A percentile compares a stretch with the other conserved stretches of the same genome.
Conservation (phyloP, 768 basidiomycete species). For the Amyloporia xantha region DNA sequence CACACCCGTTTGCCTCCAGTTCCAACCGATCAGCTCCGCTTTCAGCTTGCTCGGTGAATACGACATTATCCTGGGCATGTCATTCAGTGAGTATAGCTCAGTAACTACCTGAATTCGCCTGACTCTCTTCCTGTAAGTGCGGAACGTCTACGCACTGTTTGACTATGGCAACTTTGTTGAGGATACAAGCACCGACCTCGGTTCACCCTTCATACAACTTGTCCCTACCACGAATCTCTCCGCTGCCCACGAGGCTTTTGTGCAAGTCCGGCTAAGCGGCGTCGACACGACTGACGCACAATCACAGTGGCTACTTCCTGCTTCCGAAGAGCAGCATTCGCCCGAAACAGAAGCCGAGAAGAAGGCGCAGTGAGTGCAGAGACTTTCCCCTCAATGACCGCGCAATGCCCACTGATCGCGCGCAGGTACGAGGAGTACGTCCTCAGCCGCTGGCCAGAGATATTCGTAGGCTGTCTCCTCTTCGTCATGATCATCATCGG, state of each 20-base stretch:
- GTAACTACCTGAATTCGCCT: background rate
- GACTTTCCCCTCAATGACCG: background rate
- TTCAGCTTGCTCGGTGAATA: constrained; percentile 74
- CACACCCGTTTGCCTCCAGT: constrained; percentile 37
- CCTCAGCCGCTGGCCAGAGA: constrained; percentile 25
- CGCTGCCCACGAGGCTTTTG: constrained; percentile 59
- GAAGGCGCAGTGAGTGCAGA: constrained; percentile 21
- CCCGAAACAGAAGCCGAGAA: constrained; percentile 32
- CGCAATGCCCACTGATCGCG: background rate
- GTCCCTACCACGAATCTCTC: constrained; percentile 48
- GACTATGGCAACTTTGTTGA: constrained; percentile 67
- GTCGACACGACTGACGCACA: constrained; percentile 48
- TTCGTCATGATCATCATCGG: constrained; percentile 22
- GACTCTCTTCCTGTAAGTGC: constrained; percentile 38
- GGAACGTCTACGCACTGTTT: constrained; percentile 67
- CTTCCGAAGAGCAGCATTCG: constrained; percentile 50
- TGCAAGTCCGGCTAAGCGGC: constrained; percentile 53
- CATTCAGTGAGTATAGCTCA: constrained; percentile 48
- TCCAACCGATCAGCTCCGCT: constrained; percentile 71
- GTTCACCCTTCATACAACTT: constrained; percentile 65
- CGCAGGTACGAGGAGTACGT: constrained; percentile 24
- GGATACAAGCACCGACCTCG: constrained; percentile 36
- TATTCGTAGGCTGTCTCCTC: constrained; percentile 26
- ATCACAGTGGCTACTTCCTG: constrained; percentile 55
- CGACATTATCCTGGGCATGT: constrained; percentile 81